These are phyloP conservation scores for Sporothrix protearum DNA, from an alignment of 2,329 filamentous ascomycete genomes.

Conservation along the genomic window DNA sequence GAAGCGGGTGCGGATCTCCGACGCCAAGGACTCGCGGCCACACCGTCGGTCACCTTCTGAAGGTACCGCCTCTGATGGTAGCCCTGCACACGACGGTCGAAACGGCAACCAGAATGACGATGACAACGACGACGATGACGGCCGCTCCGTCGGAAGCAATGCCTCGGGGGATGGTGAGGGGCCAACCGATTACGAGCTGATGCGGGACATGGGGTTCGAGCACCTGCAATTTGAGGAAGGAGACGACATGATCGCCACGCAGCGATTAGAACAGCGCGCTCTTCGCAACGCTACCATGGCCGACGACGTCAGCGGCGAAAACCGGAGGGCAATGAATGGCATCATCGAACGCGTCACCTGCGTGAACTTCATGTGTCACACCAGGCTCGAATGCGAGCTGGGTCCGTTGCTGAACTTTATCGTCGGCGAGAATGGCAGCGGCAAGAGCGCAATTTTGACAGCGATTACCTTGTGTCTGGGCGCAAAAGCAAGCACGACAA, in stretches of 20 bases:
- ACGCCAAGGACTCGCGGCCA: slow-evolving; percentile 23
- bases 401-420: slow-evolving; percentile 97
- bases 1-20: slow-evolving; percentile 41
- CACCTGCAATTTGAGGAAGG: slow-evolving; percentile 55
- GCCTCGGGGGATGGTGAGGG: slow-evolving; percentile 31
- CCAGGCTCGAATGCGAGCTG: slow-evolving; percentile 74
- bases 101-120: not conserved
- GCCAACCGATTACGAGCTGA: slow-evolving; percentile 57
- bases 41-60: not conserved
- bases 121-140: slow-evolving; percentile 21
- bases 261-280: slow-evolving; percentile 53
- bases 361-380: slow-evolving; percentile 95
- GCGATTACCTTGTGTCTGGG: slow-evolving; percentile 92
- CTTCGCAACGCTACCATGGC: slow-evolving; percentile 26
- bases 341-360: slow-evolving; percentile 86
- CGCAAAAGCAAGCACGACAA: slow-evolving; percentile 87
- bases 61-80: not conserved
- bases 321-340: slow-evolving; percentile 73
- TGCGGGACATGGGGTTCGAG: slow-evolving; percentile 57
- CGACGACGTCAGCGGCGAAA: slow-evolving; percentile 50
- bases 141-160: not conserved
- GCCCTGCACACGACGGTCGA: not conserved
- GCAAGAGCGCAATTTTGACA: slow-evolving; percentile 93
- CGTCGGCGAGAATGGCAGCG: slow-evolving; percentile 94
- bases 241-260: slow-evolving; percentile 63